These are phyloP conservation scores for Eucalyptus virginea DNA, from an alignment of 345 rosid genomes.

Conservation along the genomic window DNA sequence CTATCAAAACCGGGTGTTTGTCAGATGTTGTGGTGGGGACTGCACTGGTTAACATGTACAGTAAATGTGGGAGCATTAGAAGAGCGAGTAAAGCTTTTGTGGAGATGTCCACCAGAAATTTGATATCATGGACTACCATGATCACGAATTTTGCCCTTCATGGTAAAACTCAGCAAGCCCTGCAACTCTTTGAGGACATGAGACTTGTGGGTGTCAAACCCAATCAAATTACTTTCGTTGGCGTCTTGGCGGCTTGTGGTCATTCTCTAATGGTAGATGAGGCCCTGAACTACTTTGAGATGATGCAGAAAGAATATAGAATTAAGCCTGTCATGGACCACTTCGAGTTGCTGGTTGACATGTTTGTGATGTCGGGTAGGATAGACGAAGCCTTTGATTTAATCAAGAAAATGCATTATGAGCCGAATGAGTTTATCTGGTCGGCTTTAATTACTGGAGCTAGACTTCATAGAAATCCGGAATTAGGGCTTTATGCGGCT, in stretches of 20 bases:
- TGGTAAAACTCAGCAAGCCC: conserved; percentile 25
- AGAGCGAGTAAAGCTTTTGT: conserved; percentile 32
- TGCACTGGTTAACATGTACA: conserved; percentile 45
- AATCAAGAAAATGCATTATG: conserved; percentile 24
- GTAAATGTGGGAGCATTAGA: conserved; percentile 41
- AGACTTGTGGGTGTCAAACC: conserved; percentile 34
- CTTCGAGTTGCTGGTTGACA: conserved; percentile 26
- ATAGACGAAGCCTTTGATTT: conserved; percentile 36
- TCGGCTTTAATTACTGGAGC: conserved; percentile 33
- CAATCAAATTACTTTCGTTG: conserved; percentile 43
- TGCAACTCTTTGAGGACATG: conserved; percentile 59
- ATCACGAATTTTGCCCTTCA: conserved; percentile 32
- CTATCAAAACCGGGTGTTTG: conserved; percentile 25
- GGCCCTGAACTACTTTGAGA: conserved; percentile 32
- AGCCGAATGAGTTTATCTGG: conserved; percentile 32
- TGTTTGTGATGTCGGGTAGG: conserved; percentile 31
- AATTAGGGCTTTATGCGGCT: conserved; percentile 30
- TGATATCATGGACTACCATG: conserved; percentile 57
- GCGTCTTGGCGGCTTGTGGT: conserved; percentile 48
- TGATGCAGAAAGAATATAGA: conserved; percentile 35
- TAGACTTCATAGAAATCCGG: conserved; percentile 16
- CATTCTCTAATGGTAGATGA: conserved; percentile 35
- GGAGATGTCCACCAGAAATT: conserved; percentile 38
- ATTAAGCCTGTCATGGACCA: conserved; percentile 40
- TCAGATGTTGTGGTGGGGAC: conserved; percentile 39